These are phyloP conservation scores for Ambispora gerdemannii DNA, from an alignment of 192 early-diverging fungal species.

Conservation along the genomic window DNA sequence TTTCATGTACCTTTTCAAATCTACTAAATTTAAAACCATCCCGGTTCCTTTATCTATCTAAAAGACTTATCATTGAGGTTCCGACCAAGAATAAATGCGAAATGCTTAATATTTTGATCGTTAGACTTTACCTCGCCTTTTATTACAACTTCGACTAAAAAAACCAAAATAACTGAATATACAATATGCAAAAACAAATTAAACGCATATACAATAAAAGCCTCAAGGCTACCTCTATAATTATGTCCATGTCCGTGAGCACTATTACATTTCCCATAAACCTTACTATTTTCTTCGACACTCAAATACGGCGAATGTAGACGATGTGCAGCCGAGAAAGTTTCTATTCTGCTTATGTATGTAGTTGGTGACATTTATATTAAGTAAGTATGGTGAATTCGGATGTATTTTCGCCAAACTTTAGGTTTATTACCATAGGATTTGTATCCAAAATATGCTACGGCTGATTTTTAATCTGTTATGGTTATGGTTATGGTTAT, in stretches of 20 bases:
- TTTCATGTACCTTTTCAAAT: constrained; percentile 78
- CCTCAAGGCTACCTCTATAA: constrained; percentile 69
- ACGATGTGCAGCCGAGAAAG: constrained; percentile 88
- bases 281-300: constrained; percentile 64
- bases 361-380: constrained; percentile 42
- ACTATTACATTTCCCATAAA: constrained; percentile 90
- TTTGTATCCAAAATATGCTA: no score
- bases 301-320: constrained; percentile 73
- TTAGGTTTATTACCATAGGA: no score
- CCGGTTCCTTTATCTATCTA: constrained; percentile 73
- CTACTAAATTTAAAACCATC: constrained; percentile 83
- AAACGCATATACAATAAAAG: neutral
- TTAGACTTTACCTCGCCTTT: constrained; percentile 57
- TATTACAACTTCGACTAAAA: constrained; percentile 65
- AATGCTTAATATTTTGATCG: constrained; percentile 26
- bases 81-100: no score
- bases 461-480: no score
- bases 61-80: no score
- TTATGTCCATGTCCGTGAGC: constrained; percentile 88
- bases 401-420: no score
- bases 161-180: neutral
- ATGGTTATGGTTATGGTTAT: no score
- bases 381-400: no score
- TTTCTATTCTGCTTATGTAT: constrained; percentile 72
- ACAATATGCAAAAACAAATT: neutral